phyloP scores from a whole-genome alignment of 164 flowering plant genomes.

The Warburgia ugandensis region DNA sequence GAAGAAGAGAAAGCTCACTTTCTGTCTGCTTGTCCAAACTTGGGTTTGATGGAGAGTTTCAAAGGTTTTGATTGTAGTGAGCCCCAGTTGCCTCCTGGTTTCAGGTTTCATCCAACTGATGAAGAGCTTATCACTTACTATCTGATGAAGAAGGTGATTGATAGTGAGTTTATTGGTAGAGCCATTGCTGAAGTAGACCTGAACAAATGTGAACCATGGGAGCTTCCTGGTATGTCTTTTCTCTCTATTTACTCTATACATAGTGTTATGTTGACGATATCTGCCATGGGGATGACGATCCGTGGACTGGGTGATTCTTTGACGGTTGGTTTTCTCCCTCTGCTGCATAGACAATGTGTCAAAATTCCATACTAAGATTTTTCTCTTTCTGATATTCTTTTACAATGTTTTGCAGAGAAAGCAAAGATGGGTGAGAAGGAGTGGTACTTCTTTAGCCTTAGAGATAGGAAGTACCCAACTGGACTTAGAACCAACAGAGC shows the following conservation, averaged over 20 bases:
- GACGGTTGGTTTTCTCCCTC: background rate
- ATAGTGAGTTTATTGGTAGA: slow-evolving; percentile 53
- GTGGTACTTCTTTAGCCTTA: slow-evolving; percentile 86
- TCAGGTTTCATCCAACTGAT: slow-evolving; percentile 91
- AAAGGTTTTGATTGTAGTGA: slow-evolving; percentile 26
- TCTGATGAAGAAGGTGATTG: slow-evolving; percentile 79
- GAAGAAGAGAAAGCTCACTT: background rate
- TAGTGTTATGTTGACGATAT: background rate
- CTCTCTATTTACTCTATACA: background rate
- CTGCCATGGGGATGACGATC: no score
- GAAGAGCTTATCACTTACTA: slow-evolving; percentile 89
- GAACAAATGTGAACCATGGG: slow-evolving; percentile 98
- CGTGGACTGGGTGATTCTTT: no score
- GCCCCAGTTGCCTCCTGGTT: slow-evolving; percentile 76
- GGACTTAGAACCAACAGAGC: slow-evolving; percentile 91
- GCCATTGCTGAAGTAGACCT: slow-evolving; percentile 95
- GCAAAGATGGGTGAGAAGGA: slow-evolving; percentile 97
- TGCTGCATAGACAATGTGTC: no score
- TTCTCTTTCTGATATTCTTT: no score
- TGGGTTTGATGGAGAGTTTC: slow-evolving; percentile 23
- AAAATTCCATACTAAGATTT: no score
- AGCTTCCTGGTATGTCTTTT: slow-evolving; percentile 60
- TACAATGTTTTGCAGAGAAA: slow-evolving; percentile 50
- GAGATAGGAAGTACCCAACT: slow-evolving; percentile 89
- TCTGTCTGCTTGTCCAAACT: background rate